Conservation (phyloP, 305 asterid species). For the Fraxinus platypoda region DNA sequence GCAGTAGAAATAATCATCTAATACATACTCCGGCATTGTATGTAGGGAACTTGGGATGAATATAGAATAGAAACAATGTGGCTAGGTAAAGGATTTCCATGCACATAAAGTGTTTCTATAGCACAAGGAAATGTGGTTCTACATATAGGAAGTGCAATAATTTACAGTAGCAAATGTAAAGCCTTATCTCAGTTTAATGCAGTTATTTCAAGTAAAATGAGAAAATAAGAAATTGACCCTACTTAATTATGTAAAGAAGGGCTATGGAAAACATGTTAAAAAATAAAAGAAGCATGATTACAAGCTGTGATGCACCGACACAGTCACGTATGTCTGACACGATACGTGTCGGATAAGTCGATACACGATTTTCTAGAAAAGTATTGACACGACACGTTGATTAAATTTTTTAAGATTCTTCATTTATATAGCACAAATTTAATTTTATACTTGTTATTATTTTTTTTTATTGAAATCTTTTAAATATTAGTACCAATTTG, state of each 20-base stretch:
- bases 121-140: background rate
- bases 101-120: background rate
- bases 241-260: background rate
- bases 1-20: background rate
- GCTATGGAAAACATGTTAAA: background rate
- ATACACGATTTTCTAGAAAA: too few relatives aligned
- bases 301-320: too few relatives aligned
- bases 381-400: too few relatives aligned
- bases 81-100: background rate
- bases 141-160: background rate
- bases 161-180: constrained; percentile 1
- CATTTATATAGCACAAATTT: too few relatives aligned
- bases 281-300: background rate
- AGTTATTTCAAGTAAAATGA: background rate
- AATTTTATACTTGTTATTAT: too few relatives aligned
- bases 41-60: background rate
- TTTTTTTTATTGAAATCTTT: too few relatives aligned
- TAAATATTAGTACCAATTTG: too few relatives aligned
- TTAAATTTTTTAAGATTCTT: too few relatives aligned
- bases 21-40: background rate
- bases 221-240: constrained; percentile 5
- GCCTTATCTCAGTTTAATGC: background rate
- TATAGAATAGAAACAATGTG: background rate
- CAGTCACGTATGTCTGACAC: too few relatives aligned
- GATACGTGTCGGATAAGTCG: too few relatives aligned